phyloP scores from a whole-genome alignment of 345 rosid genomes.

The Boechera divaricarpa region DNA sequence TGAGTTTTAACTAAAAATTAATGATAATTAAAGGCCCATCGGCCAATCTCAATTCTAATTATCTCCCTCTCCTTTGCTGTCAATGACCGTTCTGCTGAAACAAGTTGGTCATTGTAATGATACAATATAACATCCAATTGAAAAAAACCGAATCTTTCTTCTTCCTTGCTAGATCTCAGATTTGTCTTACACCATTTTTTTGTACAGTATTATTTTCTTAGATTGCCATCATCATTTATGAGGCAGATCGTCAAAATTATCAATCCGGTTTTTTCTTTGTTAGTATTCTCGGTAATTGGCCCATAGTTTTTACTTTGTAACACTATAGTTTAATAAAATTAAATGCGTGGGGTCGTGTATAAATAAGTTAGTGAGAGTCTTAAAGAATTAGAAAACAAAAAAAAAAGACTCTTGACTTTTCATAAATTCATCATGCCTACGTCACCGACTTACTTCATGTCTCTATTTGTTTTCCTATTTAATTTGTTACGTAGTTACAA shows the following conservation, averaged over 20 bases:
- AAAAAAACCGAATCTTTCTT: slow-evolving; percentile 15
- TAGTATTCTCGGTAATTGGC: background rate
- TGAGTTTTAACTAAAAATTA: background rate
- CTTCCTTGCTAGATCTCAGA: slow-evolving; percentile 30
- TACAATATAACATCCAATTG: background rate
- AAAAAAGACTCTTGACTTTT: slow-evolving; percentile 8
- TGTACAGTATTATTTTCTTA: slow-evolving; percentile 4
- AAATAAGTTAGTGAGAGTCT: background rate
- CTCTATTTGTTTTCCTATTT: too few species aligned
- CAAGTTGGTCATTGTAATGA: slow-evolving; percentile 21
- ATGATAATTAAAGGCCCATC: background rate
- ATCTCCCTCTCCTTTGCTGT: background rate
- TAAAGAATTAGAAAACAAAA: background rate
- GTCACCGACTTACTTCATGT: background rate
- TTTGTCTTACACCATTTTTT: background rate
- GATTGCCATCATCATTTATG: slow-evolving; percentile 6
- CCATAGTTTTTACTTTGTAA: slow-evolving; percentile 5
- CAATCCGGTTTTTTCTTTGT: background rate
- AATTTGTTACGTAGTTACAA: too few species aligned
- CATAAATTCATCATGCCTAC: background rate
- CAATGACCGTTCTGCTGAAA: background rate
- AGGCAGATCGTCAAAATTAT: background rate
- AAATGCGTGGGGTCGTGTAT: background rate
- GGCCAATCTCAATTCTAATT: background rate
- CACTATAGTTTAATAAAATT: slow-evolving; percentile 1